Evolutionary conservation across 2,329 filamentous ascomycete genomes (phyloP), one percentile per base, ranked within the genome.

Genomic region (Mycocentrospora acerina): DNA sequence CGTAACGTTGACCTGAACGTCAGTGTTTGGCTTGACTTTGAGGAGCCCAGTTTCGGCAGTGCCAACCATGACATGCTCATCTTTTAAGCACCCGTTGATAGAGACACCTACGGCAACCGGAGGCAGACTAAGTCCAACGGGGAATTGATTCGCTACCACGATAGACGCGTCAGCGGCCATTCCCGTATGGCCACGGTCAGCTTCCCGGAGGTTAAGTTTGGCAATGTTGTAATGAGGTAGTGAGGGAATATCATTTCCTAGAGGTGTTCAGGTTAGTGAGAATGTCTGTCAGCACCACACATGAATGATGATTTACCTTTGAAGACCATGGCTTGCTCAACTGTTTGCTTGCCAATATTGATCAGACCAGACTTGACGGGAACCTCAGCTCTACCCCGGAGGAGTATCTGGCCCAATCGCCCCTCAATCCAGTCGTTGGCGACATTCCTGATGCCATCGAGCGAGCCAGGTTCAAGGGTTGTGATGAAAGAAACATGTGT

Each of bases 371-470:
- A 87, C 64, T 83, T 89, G 39, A 97, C 69, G 22, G 77, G 76
- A 25, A 97, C 74, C 26, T 83, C 73, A 17, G 88, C 84, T 57
- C 84, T 85, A 29, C 86, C 91, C 37, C 83, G 76, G 11, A 97
- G 72, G 44, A 79, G 81, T 40, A 98, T 70, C 40, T 78, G 75
- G 9, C 82, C 78, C 41, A 97, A 72, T 37, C 81, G 83, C 26
- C 90, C 90, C 37, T 87, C 82, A 44, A 98, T 71, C 83, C 89
- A 97, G 65, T 95, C 86, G 63, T 93, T 89, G 31, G 88, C 89
- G 47, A 97, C 79, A 42, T 78, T 79, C 43, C 88, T 83, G 53
- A 96, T 82, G 5, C 83, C 85, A 37, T 90, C 82, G 11, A 88
- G 72, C 56, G 90, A 81, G 19, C 90, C 90, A 17, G 89, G 85